These are phyloP conservation scores for Komagataella kurtzmanii DNA, from an alignment of 805 yeast genomes.

Conservation along the genomic window DNA sequence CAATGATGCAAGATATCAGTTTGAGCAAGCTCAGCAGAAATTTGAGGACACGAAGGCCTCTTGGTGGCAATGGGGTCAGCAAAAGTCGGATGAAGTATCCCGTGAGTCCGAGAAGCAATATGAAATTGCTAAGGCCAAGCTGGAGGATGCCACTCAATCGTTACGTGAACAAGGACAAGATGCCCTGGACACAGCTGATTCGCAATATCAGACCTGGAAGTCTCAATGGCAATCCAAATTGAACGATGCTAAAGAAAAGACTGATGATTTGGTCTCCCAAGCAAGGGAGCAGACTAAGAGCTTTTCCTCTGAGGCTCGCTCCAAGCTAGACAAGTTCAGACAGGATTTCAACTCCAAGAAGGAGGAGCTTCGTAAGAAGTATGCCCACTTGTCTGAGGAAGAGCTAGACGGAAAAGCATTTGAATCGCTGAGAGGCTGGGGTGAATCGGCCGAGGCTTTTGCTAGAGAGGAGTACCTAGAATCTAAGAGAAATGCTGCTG, in stretches of 20 bases:
- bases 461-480: slow-evolving; percentile 5
- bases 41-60: slow-evolving; percentile 16
- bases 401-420: slow-evolving; percentile 20
- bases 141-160: slow-evolving; percentile 1
- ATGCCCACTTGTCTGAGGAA: slow-evolving; percentile 10
- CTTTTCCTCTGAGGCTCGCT: slow-evolving; percentile 1
- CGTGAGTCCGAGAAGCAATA: slow-evolving; percentile 16
- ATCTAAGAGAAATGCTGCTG: slow-evolving; percentile 4
- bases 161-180: slow-evolving; percentile 12
- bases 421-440: slow-evolving; percentile 16
- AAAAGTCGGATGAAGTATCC: slow-evolving; percentile 20
- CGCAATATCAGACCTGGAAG: neutral
- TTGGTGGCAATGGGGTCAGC: slow-evolving; percentile 25
- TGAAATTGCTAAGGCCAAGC: slow-evolving; percentile 12
- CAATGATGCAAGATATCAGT: slow-evolving; percentile 11
- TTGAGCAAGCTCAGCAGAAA: slow-evolving; percentile 19
- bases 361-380: slow-evolving; percentile 4
- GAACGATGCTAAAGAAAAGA: slow-evolving; percentile 6
- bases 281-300: slow-evolving; percentile 1
- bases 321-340: slow-evolving; percentile 1
- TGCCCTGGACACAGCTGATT: neutral
- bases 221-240: neutral
- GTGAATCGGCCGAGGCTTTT: slow-evolving; percentile 2
- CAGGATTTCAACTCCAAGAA: slow-evolving; percentile 4
- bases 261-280: slow-evolving; percentile 3